Conservation (phyloP, 2,329 filamentous ascomycete species). For the Podosphaera leucotricha region DNA sequence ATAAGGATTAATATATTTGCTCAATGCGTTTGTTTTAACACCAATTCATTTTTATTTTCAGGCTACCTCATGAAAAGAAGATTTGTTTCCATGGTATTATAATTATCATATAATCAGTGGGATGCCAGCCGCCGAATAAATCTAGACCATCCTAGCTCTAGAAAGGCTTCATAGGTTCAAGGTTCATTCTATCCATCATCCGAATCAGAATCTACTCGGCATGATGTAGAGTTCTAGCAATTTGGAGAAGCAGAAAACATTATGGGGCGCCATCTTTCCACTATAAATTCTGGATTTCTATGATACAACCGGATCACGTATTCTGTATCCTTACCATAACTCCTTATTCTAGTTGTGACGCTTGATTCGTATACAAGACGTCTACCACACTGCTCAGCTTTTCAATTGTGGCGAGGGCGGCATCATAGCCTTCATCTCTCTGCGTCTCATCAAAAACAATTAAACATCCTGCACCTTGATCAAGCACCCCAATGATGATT, state of each 20-base stretch:
- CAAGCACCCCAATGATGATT: conserved; percentile 89
- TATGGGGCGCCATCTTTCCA: background rate
- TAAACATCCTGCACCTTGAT: conserved; percentile 91
- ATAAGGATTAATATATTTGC: no score
- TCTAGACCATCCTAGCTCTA: background rate
- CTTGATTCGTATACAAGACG: conserved; percentile 93
- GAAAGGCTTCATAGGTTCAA: background rate
- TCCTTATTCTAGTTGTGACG: conserved; percentile 66
- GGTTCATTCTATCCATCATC: background rate
- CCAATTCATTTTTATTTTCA: no score
- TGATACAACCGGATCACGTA: background rate
- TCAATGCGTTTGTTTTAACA: no score
- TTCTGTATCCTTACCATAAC: background rate
- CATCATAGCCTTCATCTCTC: conserved; percentile 81
- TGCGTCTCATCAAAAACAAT: conserved; percentile 94
- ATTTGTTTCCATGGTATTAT: background rate
- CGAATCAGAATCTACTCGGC: background rate
- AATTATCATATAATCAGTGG: background rate
- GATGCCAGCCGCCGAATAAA: background rate
- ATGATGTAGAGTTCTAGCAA: background rate
- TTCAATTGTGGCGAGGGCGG: conserved; percentile 81
- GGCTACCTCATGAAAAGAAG: background rate
- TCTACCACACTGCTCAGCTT: conserved; percentile 96
- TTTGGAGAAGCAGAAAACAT: background rate
- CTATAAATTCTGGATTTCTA: background rate